Evolutionary conservation across 768 basidiomycete species (phyloP).

Genomic region (Chalciporus piperatus): DNA sequence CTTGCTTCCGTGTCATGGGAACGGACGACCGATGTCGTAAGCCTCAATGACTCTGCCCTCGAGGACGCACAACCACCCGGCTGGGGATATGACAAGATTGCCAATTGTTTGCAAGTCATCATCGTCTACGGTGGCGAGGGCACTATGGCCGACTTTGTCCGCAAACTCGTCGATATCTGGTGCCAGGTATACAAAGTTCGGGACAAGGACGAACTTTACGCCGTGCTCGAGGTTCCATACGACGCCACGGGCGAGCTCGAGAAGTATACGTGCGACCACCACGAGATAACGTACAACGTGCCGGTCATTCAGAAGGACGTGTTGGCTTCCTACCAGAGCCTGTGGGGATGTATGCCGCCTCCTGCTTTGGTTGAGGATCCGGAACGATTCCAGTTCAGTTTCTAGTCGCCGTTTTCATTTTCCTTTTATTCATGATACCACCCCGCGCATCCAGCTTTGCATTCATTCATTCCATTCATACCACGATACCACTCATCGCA

Average conservation of each 20-base stretch:
- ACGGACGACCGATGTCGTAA: constrained; percentile 12
- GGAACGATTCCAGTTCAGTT: not conserved
- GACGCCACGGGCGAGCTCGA: constrained; percentile 29
- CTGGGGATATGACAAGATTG: constrained; percentile 12
- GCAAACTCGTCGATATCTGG: constrained; percentile 28
- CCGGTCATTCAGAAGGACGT: constrained; percentile 18
- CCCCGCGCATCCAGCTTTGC: not conserved
- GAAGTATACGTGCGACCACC: constrained; percentile 6
- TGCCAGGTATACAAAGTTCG: constrained; percentile 23
- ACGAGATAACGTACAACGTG: constrained; percentile 6
- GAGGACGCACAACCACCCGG: constrained; percentile 24
- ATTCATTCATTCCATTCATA: not conserved
- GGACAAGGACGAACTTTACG: constrained; percentile 20
- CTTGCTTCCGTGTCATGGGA: constrained; percentile 28
- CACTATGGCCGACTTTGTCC: constrained; percentile 29
- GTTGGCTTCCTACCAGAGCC: constrained; percentile 17
- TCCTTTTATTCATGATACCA: not conserved
- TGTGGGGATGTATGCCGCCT: constrained; percentile 26
- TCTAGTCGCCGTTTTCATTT: not conserved
- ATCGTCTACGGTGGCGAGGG: constrained; percentile 28
- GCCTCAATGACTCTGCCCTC: constrained; percentile 21
- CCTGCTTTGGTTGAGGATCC: constrained; percentile 5
- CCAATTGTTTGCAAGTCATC: constrained; percentile 31
- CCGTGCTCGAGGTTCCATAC: constrained; percentile 17
- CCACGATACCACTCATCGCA: not conserved